Evolutionary conservation across 2,329 filamentous ascomycete genomes (phyloP).

Genomic region (Aspergillus cejpii): DNA sequence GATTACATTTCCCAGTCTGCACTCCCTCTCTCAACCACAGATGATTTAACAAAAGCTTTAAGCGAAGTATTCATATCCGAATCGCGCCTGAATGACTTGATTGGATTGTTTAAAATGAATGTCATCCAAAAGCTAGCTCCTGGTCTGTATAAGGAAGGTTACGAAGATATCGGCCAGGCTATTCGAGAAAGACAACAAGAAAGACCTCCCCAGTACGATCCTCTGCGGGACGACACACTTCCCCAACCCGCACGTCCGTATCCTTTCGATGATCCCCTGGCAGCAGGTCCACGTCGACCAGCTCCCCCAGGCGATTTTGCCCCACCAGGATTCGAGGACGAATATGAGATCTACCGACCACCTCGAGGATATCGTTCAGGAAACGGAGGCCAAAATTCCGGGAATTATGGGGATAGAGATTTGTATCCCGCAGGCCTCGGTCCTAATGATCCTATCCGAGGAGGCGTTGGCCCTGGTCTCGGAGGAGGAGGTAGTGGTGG

Average conservation of each 20-base stretch:
- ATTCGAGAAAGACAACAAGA: conserved; percentile 38
- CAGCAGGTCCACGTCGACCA: conserved; percentile 53
- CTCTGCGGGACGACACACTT: conserved; percentile 46
- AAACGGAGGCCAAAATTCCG: conserved; percentile 50
- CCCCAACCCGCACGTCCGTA: conserved; percentile 60
- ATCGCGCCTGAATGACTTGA: conserved; percentile 62
- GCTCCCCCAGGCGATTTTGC: conserved; percentile 67
- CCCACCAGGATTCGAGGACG: conserved; percentile 88
- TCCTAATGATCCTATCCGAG: conserved; percentile 72
- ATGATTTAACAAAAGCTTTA: conserved; percentile 30
- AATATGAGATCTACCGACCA: conserved; percentile 72
- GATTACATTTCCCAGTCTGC: conserved; percentile 66
- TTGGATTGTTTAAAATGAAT: conserved; percentile 64
- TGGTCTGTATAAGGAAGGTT: conserved; percentile 68
- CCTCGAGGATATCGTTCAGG: conserved; percentile 45
- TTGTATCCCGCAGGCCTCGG: conserved; percentile 80
- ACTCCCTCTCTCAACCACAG: conserved; percentile 45
- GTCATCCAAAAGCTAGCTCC: conserved; percentile 82
- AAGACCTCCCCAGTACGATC: conserved; percentile 41
- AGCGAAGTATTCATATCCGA: conserved; percentile 66
- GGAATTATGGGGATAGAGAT: conserved; percentile 75
- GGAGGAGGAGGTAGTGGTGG: conserved; percentile 62
- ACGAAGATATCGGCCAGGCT: conserved; percentile 52
- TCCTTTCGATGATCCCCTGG: conserved; percentile 62
- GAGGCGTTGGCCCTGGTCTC: conserved; percentile 56